Conservation (phyloP, 2,329 filamentous ascomycete genomes). For the Trichoderma semiorbis region DNA sequence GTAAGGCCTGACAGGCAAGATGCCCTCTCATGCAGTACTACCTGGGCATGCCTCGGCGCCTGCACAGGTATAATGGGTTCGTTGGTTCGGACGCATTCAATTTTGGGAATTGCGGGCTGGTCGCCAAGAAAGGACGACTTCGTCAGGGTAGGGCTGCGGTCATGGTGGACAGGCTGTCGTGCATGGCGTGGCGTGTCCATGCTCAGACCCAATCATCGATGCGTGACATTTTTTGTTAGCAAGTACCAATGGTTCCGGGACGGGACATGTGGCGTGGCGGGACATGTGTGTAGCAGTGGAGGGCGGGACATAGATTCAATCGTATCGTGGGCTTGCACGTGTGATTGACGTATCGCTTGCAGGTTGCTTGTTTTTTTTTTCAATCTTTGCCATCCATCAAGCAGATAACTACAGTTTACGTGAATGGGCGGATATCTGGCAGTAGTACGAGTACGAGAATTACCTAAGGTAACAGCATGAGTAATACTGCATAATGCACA, state of each 20-base stretch:
- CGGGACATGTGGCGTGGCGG: not conserved
- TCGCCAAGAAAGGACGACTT: not conserved
- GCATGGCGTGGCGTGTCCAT: constrained; percentile 14
- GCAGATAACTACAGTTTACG: not conserved
- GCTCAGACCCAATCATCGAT: constrained; percentile 8
- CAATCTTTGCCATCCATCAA: not conserved
- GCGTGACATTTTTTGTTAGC: not conserved
- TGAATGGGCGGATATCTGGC: not conserved
- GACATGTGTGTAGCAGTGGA: not conserved
- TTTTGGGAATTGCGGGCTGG: not conserved
- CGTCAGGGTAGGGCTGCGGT: not conserved
- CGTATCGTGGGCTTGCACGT: not conserved
- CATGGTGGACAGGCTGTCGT: constrained; percentile 10
- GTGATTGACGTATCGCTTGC: not conserved
- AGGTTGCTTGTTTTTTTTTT: not conserved
- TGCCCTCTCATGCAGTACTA: not conserved
- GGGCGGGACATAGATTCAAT: not conserved
- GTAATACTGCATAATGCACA: not conserved
- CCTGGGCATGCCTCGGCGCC: not conserved
- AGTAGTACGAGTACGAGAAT: not conserved
- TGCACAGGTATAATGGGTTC: not conserved
- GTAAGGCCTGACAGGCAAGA: not conserved
- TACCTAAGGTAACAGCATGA: not conserved
- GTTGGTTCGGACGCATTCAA: not conserved
- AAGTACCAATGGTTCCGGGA: not conserved